phyloP scores from a whole-genome alignment of 495 filamentous ascomycete species.

The Penicilliopsis zonata region DNA sequence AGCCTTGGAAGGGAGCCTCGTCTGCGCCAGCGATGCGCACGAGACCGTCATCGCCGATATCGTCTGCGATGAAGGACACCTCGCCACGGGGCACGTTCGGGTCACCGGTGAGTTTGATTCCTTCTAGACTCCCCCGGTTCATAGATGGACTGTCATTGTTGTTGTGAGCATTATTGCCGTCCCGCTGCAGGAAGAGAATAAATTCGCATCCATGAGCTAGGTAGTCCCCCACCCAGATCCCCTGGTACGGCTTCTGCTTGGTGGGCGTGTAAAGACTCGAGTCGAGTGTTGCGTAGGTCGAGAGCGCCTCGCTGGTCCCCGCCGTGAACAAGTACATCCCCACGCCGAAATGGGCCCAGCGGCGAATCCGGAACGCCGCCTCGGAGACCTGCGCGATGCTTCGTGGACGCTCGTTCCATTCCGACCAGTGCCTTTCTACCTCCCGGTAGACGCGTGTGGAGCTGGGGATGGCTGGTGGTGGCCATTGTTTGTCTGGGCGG shows the following conservation, averaged over 20 bases:
- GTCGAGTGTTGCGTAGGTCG: constrained; percentile 68
- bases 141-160: constrained; percentile 1
- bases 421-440: constrained; percentile 17
- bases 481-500: constrained; percentile 46
- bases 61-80: constrained; percentile 63
- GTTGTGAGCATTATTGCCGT: neutral
- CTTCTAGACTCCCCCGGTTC: constrained; percentile 51
- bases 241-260: constrained; percentile 64
- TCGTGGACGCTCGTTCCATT: constrained; percentile 26
- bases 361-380: constrained; percentile 55
- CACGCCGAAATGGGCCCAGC: constrained; percentile 50
- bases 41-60: constrained; percentile 54
- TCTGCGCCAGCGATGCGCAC: constrained; percentile 46
- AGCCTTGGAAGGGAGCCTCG: constrained; percentile 59
- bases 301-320: constrained; percentile 49
- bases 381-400: constrained; percentile 43
- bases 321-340: constrained; percentile 19
- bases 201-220: constrained; percentile 83
- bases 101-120: constrained; percentile 86
- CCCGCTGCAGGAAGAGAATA: constrained; percentile 62
- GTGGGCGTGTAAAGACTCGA: constrained; percentile 65
- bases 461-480: constrained; percentile 57
- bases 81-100: constrained; percentile 79
- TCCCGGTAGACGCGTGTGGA: constrained; percentile 16
- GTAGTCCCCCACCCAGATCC: constrained; percentile 90